Base-by-base conservation (phyloP, 257 asterid genomes). In the Scutellaria barbata region DNA sequence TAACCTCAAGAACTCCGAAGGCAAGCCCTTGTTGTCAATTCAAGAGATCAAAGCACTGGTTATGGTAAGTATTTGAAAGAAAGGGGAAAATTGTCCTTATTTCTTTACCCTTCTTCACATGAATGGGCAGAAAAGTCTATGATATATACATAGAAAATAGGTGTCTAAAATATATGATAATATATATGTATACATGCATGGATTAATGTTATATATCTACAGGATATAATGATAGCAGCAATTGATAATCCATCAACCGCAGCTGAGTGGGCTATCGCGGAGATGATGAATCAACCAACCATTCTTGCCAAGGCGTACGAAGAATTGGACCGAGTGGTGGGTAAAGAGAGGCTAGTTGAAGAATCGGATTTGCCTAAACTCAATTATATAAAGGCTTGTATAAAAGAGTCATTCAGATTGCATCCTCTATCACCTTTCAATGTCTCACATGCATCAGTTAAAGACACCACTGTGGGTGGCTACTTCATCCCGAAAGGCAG, bases 401-500 rank as follows among this genome's bases (percentile, higher is more conserved):
- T 68, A 5, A 80, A 60, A 40, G 84, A 73, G 48, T 59, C 82
- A 8, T 65, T 77, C n/a, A 43, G 82, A 10, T 33, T 81, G 8
- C 85, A 81, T 66, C 85, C 82, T 0, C 1, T 71, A 0, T 20
- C 50, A 0, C 70, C 72, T 1, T 74, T 81, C 60, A 81, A 69
- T 1, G 56, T 62, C 10, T 78, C 80, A 7, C 80, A 77, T 7
- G 55, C 66, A 0, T 66, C 77, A 13, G 25, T 2, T 20, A 20
- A 20, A 20, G 25, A 20, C 25, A 2, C 25, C 25, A 2, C 25
- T 20, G 25, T 20, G 2, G 25, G 47, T n/a, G 72, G 75, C 20
- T 75, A 81, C 13, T 75, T 63, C 48, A 72, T 78, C 56, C 86
- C 81, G 0, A 68, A 79, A 51, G 86, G 81, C 1, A 81, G 81